Evolutionary conservation across 495 filamentous ascomycete species (phyloP), one percentile per base, ranked within the genome.

Genomic region (Talaromyces stipitatus): DNA sequence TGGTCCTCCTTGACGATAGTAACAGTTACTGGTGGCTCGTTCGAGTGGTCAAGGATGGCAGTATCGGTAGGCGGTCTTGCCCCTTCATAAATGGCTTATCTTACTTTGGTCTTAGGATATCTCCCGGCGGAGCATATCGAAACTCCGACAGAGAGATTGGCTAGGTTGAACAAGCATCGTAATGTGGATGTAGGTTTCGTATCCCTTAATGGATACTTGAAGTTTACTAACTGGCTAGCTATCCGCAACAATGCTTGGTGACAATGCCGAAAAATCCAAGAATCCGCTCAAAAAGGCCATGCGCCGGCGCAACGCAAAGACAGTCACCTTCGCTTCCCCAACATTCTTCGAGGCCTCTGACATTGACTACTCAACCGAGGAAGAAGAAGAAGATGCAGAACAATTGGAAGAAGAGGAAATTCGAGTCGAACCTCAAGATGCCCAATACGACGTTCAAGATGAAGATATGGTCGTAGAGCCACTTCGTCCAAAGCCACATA

Each of bases 21-120:
- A 99, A 99, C 75, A 96, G 91, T 69, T 99, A 99, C 68, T 99
- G 94, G 94, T 99, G 94, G 94, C 82, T 99, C 36, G 94, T 99
- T 12, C 81, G 92, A 53, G 90, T 99, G 18, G 91, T 96, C 11
- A 96, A 97, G 71, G 95, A 97, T 70, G 91, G 86, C 65, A 97
- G 91, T 65, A 97, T 98, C 70, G 94, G 92, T 96, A 76, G 32
- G 85, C 60, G 43, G 9, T 22, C 9, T 4, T 29, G 1, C 16
- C 32, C 29, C 30, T 18, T 1, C 18, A 24, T 6, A 16, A 20
- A 30, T 18, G 28, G 27, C 32, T 52, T 55, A 29, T 26, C 66
- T 75, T 56, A 71, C 52, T 14, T 26, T 28, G 6, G 28, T 3
- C 24, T 28, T 48, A 96, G 92, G 94, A 30, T 99, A 99, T 65